Evolutionary conservation across 108 stramenopile species (phyloP).

Genomic region (Cylindrotheca fusiformis): DNA sequence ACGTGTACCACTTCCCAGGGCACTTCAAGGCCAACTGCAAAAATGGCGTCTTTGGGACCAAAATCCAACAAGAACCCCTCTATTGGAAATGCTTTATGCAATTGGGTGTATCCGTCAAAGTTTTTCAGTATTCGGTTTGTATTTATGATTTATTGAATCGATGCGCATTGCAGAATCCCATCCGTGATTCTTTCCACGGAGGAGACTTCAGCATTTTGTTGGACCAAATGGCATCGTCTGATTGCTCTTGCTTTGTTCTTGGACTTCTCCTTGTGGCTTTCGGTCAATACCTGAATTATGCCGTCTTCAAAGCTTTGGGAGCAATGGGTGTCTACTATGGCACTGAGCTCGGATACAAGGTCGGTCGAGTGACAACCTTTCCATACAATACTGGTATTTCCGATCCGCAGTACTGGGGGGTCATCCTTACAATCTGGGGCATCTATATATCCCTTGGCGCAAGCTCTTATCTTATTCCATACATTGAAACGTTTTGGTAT

Average conservation of each 20-base stretch:
- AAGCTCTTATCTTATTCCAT: not conserved
- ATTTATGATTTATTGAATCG: not conserved
- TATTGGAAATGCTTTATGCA: not conserved
- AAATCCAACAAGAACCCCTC: not conserved
- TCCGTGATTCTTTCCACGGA: not conserved
- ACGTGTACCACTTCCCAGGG: not conserved
- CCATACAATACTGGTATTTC: slow-evolving; percentile 45
- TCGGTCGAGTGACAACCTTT: slow-evolving; percentile 35
- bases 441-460: slow-evolving; percentile 23
- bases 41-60: not conserved
- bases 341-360: slow-evolving; percentile 45
- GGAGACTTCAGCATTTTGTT: not conserved
- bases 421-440: slow-evolving; percentile 37
- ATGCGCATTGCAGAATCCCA: not conserved
- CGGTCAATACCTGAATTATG: slow-evolving; percentile 44
- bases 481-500: not conserved
- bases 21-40: not conserved
- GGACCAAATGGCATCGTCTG: not conserved
- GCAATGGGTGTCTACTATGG: slow-evolving; percentile 52
- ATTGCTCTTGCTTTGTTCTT: slow-evolving; percentile 3
- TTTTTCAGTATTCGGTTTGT: not conserved
- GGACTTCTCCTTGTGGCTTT: slow-evolving; percentile 28
- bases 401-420: slow-evolving; percentile 57
- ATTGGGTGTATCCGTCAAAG: not conserved
- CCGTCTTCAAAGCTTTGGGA: slow-evolving; percentile 43